A percentile compares a stretch with the other conserved stretches of the same genome.
These are phyloP conservation scores for Pisolithus microcarpus DNA, from an alignment of 768 basidiomycete genomes.

Conservation along the genomic window DNA sequence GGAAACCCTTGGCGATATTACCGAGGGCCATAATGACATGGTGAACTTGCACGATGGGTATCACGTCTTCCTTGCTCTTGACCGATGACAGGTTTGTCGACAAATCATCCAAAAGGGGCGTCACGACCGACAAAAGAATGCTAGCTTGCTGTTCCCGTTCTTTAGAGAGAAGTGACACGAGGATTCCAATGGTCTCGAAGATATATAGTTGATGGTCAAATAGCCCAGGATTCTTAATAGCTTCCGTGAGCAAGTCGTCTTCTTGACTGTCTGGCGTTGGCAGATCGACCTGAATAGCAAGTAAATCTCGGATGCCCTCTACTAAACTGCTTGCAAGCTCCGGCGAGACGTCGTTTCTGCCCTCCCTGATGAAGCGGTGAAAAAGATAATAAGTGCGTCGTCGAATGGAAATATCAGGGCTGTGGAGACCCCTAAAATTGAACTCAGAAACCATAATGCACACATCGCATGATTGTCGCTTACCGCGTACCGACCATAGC, in stretches of 20 bases:
- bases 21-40: slow-evolving; percentile 93
- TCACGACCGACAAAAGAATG: slow-evolving; percentile 68
- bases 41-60: slow-evolving; percentile 82
- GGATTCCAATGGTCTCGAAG: slow-evolving; percentile 84
- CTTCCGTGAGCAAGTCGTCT: slow-evolving; percentile 72
- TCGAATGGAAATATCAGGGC: slow-evolving; percentile 57
- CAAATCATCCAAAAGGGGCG: slow-evolving; percentile 74
- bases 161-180: slow-evolving; percentile 70
- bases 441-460: slow-evolving; percentile 2
- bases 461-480: slow-evolving; percentile 17
- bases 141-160: slow-evolving; percentile 59
- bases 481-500: slow-evolving; percentile 83
- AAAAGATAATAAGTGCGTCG: slow-evolving; percentile 88
- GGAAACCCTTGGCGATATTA: slow-evolving; percentile 93
- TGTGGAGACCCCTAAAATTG: slow-evolving; percentile 73
- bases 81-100: slow-evolving; percentile 47
- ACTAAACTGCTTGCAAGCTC: slow-evolving; percentile 68
- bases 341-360: slow-evolving; percentile 65
- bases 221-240: slow-evolving; percentile 59
- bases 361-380: slow-evolving; percentile 83
- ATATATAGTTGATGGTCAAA: slow-evolving; percentile 93
- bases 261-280: slow-evolving; percentile 71
- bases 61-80: slow-evolving; percentile 55
- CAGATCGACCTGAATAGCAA: slow-evolving; percentile 67
- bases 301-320: slow-evolving; percentile 66